Percentiles rank a stretch among this genome's conserved stretches.
phyloP scores from a whole-genome alignment of 2,329 filamentous ascomycete genomes.

The Scedosporium aurantiacum region DNA sequence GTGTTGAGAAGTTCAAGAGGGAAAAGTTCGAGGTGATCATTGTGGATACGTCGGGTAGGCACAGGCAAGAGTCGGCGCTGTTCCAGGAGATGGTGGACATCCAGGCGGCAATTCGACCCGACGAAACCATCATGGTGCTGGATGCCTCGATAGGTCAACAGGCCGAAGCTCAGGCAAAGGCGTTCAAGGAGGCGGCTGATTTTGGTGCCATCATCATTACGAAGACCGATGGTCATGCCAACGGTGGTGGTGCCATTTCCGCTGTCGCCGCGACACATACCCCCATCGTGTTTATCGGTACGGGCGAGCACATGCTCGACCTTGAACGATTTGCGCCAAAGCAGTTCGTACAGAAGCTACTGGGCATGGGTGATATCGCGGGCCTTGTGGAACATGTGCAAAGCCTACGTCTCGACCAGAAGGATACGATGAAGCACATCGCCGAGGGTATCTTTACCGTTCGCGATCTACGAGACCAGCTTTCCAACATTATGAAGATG shows the following conservation, averaged over 20 bases:
- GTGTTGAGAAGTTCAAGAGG: conserved; percentile 98
- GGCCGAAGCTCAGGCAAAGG: conserved; percentile 85
- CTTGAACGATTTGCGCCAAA: conserved; percentile 86
- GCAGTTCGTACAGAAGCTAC: conserved; percentile 83
- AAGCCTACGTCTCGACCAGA: conserved; percentile 87
- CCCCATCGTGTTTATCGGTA: conserved; percentile 95
- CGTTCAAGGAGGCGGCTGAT: conserved; percentile 94
- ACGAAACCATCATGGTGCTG: conserved; percentile 97
- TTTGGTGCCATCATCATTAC: conserved; percentile 99
- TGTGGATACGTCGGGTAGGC: conserved; percentile 90
- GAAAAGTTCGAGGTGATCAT: conserved; percentile 98
- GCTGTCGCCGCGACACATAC: conserved; percentile 94
- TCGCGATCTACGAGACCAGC: conserved; percentile 85
- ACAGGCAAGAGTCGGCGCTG: conserved; percentile 86
- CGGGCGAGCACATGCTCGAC: conserved; percentile 93
- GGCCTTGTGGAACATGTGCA: conserved; percentile 95
- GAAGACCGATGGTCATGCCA: conserved; percentile 93
- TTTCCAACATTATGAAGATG: conserved; percentile 99
- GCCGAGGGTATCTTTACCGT: conserved; percentile 93
- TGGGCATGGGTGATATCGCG: conserved; percentile 96
- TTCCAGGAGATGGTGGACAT: conserved; percentile 99
- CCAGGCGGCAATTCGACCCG: conserved; percentile 71
- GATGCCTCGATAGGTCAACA: conserved; percentile 95
- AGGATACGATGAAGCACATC: conserved; percentile 99
- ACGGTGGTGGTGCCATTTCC: conserved; percentile 92